Evolutionary conservation across 192 early-diverging fungal species (phyloP).

Genomic region (Podila minutissima): DNA sequence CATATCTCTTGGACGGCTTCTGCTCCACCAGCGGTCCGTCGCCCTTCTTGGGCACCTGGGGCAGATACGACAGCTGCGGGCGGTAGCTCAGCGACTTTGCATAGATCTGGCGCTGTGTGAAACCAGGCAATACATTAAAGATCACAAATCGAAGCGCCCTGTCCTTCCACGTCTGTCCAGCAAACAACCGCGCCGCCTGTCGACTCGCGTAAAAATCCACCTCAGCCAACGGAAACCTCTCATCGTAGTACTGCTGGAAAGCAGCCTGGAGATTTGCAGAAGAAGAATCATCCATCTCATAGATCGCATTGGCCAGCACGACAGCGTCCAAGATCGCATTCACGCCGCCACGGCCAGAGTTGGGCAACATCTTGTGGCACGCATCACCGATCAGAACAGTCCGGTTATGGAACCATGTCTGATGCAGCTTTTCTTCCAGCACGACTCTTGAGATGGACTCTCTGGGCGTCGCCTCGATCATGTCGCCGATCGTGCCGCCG

Average conservation of each 20-base stretch:
- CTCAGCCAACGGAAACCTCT: conserved; percentile 11
- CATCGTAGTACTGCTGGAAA: conserved; percentile 17
- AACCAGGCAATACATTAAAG: too few relatives aligned
- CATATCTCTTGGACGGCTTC: too few relatives aligned
- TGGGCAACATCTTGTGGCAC: conserved; percentile 12
- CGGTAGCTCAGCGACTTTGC: too few relatives aligned
- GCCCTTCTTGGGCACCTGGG: too few relatives aligned
- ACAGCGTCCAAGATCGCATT: conserved; percentile 21
- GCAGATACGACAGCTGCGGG: too few relatives aligned
- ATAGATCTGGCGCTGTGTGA: too few relatives aligned
- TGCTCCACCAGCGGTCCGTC: too few relatives aligned
- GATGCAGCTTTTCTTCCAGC: conserved; percentile 14
- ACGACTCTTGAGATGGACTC: conserved; percentile 11
- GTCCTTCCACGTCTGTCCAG: too few relatives aligned
- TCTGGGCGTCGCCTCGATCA: conserved; percentile 1
- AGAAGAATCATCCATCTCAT: conserved; percentile 9
- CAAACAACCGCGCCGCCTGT: too few relatives aligned
- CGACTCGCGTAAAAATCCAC: conserved; percentile 4
- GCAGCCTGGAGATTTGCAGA: conserved; percentile 8
- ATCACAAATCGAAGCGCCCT: too few relatives aligned
- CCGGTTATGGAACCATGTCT: conserved; percentile 13
- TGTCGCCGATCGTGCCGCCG: conserved; percentile 5
- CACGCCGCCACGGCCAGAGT: conserved; percentile 9
- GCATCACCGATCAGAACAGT: conserved; percentile 16
- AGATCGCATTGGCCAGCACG: conserved; percentile 17